Conservation (phyloP, 2,329 filamentous ascomycete genomes). For the Pseudodiploospora longispora region DNA sequence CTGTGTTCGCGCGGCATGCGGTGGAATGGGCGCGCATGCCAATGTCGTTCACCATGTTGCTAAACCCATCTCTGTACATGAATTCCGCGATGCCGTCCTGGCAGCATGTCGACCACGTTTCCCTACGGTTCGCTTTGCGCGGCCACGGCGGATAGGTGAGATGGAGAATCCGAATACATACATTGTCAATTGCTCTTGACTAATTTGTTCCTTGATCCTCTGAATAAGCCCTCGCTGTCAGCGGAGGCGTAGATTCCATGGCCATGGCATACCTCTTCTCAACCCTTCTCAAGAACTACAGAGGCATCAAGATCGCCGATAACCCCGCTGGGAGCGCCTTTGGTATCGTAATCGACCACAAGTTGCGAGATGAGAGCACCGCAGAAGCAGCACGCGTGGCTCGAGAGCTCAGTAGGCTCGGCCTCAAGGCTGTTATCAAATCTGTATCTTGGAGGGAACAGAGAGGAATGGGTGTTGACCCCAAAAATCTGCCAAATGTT, state of each 20-base stretch:
- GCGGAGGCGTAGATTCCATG: slow-evolving; percentile 97
- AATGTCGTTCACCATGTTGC: slow-evolving; percentile 29
- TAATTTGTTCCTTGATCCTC: slow-evolving; percentile 1
- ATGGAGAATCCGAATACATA: background rate
- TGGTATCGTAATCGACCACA: slow-evolving; percentile 50
- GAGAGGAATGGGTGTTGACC: slow-evolving; percentile 21
- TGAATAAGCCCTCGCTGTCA: slow-evolving; percentile 64
- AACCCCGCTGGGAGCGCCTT: slow-evolving; percentile 33
- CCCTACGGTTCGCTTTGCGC: slow-evolving; percentile 27
- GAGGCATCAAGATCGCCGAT: slow-evolving; percentile 33
- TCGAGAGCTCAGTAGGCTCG: slow-evolving; percentile 29
- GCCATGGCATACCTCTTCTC: slow-evolving; percentile 72
- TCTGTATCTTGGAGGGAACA: slow-evolving; percentile 40
- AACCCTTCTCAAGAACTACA: slow-evolving; percentile 28
- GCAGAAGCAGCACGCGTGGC: slow-evolving; percentile 44
- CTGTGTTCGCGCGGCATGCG: slow-evolving; percentile 3
- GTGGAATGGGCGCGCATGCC: slow-evolving; percentile 28
- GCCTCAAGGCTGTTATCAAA: slow-evolving; percentile 20
- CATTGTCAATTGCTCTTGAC: background rate
- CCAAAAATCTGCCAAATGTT: slow-evolving; percentile 48
- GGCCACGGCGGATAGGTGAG: slow-evolving; percentile 36
- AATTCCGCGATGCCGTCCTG: slow-evolving; percentile 40
- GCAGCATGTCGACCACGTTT: slow-evolving; percentile 44
- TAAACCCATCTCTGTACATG: slow-evolving; percentile 27
- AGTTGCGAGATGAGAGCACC: slow-evolving; percentile 42